These are phyloP conservation scores for Exophiala oligosperma DNA, from an alignment of 2,329 filamentous ascomycete genomes.

Conservation along the genomic window DNA sequence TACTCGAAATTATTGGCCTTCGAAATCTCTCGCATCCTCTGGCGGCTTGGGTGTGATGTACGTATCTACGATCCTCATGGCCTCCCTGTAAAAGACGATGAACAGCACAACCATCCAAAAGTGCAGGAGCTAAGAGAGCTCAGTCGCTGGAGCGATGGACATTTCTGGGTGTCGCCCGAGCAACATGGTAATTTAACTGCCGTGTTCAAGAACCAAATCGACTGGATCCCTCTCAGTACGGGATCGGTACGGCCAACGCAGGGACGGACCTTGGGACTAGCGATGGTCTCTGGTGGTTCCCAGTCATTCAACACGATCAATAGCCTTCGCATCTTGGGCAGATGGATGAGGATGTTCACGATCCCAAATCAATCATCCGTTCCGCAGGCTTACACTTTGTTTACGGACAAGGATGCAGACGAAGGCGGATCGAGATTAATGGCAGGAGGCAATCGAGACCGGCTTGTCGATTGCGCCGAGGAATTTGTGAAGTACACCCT, in stretches of 20 bases:
- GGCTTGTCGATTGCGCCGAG: conserved; percentile 67
- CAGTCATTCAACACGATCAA: conserved; percentile 70
- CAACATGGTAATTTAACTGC: conserved; percentile 64
- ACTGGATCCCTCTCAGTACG: conserved; percentile 65
- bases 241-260: conserved; percentile 65
- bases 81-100: conserved; percentile 64
- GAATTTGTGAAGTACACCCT: conserved; percentile 70
- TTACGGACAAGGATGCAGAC: conserved; percentile 50
- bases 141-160: conserved; percentile 65
- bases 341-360: conserved; percentile 70
- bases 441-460: conserved; percentile 58
- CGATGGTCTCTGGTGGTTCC: conserved; percentile 64
- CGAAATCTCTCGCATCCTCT: conserved; percentile 61
- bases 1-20: conserved; percentile 62
- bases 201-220: conserved; percentile 45
- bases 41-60: conserved; percentile 66
- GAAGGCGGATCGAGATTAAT: conserved; percentile 53
- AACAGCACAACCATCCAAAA: conserved; percentile 57
- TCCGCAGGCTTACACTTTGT: conserved; percentile 64
- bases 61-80: conserved; percentile 60
- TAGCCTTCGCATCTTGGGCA: conserved; percentile 62
- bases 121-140: conserved; percentile 64
- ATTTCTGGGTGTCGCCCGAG: conserved; percentile 66
- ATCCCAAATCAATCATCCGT: conserved; percentile 67
- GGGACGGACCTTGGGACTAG: conserved; percentile 62